These are phyloP conservation scores for Saccharomycopsis fodiens DNA, from an alignment of 805 yeast species.

Conservation along the genomic window DNA sequence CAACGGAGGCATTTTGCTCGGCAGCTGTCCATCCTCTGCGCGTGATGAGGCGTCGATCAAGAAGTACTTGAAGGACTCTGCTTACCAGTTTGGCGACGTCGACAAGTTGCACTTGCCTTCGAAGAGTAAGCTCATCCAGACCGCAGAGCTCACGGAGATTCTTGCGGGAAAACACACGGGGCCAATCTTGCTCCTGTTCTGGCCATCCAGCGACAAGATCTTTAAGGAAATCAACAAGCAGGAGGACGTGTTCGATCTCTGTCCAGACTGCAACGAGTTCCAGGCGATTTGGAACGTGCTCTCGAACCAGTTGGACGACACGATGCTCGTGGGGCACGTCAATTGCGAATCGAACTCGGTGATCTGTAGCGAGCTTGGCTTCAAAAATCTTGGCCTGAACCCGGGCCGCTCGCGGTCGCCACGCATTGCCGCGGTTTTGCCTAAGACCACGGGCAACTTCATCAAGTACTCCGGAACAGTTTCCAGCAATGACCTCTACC, in stretches of 20 bases:
- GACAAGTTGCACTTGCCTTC: conserved; percentile 34
- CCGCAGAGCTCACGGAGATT: conserved; percentile 37
- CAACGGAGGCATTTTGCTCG: conserved; percentile 30
- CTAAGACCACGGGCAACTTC: conserved; percentile 40
- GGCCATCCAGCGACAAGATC: conserved; percentile 45
- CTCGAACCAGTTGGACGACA: conserved; percentile 37
- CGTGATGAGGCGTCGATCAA: conserved; percentile 25
- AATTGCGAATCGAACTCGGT: conserved; percentile 46
- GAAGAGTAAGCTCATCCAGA: conserved; percentile 32
- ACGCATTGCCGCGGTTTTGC: conserved; percentile 43
- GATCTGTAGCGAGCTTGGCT: conserved; percentile 47
- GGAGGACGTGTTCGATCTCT: conserved; percentile 33
- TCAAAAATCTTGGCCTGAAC: conserved; percentile 26
- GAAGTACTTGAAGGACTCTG: conserved; percentile 49
- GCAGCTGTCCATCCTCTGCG: conserved; percentile 40
- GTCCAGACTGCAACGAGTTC: conserved; percentile 44
- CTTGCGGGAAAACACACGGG: conserved; percentile 42
- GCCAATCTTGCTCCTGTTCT: conserved; percentile 56
- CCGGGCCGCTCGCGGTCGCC: conserved; percentile 29
- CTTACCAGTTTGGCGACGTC: conserved; percentile 35
- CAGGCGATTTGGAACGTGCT: conserved; percentile 52
- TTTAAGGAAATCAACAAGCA: conserved; percentile 28
- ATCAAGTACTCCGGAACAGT: conserved; percentile 32
- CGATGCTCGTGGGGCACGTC: conserved; percentile 44
- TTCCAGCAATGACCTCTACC: conserved; percentile 31